Conservation (phyloP, 2,329 filamentous ascomycete genomes). For the Coniochaeta ligniaria region DNA sequence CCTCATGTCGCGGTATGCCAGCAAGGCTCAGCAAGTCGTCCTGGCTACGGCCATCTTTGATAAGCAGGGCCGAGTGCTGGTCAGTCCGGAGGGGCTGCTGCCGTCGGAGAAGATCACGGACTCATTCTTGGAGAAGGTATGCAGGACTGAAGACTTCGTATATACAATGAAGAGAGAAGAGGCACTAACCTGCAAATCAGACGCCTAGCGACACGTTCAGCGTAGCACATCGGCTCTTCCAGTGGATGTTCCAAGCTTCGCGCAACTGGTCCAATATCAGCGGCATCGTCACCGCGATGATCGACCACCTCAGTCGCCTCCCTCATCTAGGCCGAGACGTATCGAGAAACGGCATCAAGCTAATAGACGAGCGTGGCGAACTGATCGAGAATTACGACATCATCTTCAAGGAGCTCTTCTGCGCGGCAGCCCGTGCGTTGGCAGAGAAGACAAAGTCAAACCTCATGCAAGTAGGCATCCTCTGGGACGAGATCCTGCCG, state of each 20-base stretch:
- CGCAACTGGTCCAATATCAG: conserved; percentile 67
- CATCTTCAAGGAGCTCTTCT: conserved; percentile 78
- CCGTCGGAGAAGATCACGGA: conserved; percentile 73
- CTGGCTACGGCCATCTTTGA: conserved; percentile 61
- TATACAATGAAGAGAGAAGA: no score
- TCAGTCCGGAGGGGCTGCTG: conserved; percentile 61
- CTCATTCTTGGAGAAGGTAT: conserved; percentile 60
- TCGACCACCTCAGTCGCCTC: conserved; percentile 54
- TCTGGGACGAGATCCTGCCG: conserved; percentile 70
- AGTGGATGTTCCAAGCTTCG: conserved; percentile 81
- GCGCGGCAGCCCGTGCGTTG: conserved; percentile 68
- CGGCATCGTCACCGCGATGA: conserved; percentile 65
- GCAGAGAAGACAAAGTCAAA: conserved; percentile 58
- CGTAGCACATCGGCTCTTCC: conserved; percentile 70
- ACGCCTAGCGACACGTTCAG: conserved; percentile 69
- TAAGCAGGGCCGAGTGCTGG: conserved; percentile 56
- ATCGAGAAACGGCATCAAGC: conserved; percentile 29
- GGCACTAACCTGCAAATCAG: conserved; percentile 13
- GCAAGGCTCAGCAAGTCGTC: conserved; percentile 54
- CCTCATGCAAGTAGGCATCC: conserved; percentile 55
- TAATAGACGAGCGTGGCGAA: conserved; percentile 46
- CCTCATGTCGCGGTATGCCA: conserved; percentile 44
- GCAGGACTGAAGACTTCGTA: not conserved
- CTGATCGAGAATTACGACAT: conserved; percentile 64
- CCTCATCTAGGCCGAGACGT: conserved; percentile 28